Percentiles rank a stretch among this genome's conserved stretches.
Conservation (phyloP, 2,329 filamentous ascomycete genomes). For the Fusarium sp. region DNA sequence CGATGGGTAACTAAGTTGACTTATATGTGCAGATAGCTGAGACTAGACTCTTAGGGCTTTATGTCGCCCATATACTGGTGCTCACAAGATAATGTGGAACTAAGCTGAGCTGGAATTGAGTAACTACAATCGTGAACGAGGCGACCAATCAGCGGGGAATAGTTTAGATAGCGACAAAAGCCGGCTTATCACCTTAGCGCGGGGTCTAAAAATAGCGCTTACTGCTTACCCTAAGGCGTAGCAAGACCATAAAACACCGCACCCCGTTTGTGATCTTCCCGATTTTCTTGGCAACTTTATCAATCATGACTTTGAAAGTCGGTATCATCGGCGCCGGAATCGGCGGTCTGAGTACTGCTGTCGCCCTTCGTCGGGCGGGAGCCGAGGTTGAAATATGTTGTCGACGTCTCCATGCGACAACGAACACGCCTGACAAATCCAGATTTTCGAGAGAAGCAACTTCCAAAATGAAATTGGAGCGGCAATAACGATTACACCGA, state of each 20-base stretch:
- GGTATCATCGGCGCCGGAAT: not conserved
- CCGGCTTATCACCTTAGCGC: not conserved
- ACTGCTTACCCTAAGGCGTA: not conserved
- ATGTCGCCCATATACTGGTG: too few species aligned
- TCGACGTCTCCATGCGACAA: too few species aligned
- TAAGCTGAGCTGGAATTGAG: too few species aligned
- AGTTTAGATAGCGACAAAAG: too few species aligned
- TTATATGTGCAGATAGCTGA: too few species aligned
- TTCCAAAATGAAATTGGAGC: conserved; percentile 9
- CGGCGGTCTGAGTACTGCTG: not conserved
- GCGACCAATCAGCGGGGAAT: too few species aligned
- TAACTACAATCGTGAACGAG: too few species aligned
- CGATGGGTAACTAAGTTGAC: too few species aligned
- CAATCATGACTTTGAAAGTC: not conserved
- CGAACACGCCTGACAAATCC: accelerated
- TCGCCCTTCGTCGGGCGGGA: not conserved
- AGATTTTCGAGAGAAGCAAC: not conserved
- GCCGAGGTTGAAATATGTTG: not conserved
- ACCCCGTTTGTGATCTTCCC: not conserved
- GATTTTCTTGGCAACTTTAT: too few species aligned
- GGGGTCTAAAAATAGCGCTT: not conserved
- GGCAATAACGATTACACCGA: not conserved
- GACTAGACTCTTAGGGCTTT: too few species aligned
- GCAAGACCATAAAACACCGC: not conserved
- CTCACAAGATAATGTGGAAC: too few species aligned